phyloP scores from a whole-genome alignment of 1,139 yeast species.

The Taphrina wiesneri region DNA sequence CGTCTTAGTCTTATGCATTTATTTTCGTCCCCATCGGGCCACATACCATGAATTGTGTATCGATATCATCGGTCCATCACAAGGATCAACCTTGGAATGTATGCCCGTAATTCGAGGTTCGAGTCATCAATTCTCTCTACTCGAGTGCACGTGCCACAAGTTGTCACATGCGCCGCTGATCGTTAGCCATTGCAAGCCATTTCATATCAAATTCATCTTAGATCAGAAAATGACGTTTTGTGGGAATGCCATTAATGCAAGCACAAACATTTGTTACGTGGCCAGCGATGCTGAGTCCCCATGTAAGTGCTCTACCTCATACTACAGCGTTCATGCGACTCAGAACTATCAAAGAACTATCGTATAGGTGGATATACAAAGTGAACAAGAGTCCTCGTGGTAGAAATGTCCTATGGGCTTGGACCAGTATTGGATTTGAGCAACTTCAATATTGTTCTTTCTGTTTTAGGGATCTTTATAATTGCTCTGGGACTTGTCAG shows the following conservation, averaged over 20 bases:
- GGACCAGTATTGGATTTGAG: constrained; percentile 40
- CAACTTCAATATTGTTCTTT: constrained; percentile 43
- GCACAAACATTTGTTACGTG: no score
- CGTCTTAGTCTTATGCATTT: no score
- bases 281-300: no score
- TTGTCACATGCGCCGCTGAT: not conserved
- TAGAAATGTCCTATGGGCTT: not conserved
- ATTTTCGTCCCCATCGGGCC: no score
- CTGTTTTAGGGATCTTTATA: constrained; percentile 45
- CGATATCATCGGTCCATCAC: no score
- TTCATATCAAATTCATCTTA: not conserved
- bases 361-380: not conserved
- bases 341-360: not conserved
- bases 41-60: no score
- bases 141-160: not conserved
- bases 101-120: no score
- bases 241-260: no score
- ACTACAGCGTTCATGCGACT: no score
- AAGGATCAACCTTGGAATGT: no score
- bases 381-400: not conserved
- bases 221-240: not conserved
- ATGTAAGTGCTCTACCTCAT: not conserved
- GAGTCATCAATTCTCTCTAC: no score
- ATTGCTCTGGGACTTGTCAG: constrained; percentile 43
- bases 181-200: not conserved